Base-by-base conservation (phyloP, 768 basidiomycete species). In the Phlegmacium glaucopus region DNA sequence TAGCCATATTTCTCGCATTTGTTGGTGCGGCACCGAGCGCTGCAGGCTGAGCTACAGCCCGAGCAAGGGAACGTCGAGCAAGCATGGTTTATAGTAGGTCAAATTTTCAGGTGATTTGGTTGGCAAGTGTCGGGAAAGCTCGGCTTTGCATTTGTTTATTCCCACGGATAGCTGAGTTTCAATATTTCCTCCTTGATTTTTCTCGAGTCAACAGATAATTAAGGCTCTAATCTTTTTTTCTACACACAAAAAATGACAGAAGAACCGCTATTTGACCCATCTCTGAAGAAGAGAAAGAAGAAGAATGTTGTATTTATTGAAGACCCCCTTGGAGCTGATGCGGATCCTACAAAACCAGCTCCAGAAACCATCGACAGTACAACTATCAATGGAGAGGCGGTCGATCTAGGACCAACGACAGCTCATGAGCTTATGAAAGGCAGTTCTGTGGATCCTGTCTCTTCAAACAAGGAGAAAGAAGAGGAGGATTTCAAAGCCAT, bases 1-100 rank as follows among this genome's bases (percentile, higher is more conserved):
- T 98, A 35, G 95, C 96, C 94, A 93, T 92, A 71, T 88, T 92
- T 61, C 89, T 83, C 62, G 85, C 82, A 56, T 69, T 68, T 35
- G 64, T 59, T 56, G 80, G 76, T 46, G 73, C 71, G 50, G 72
- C 72, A 49, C 66, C 68, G 58, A 69, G 61, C 34, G 65, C 58
- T 42, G 58, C 51, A 35, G 65, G 66, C 57, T 64, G 65, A 36
- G 65, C 59, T 34, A 63, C 65, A 50, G 64, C 69, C 57, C 74
- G 72, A 52, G 67, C 62, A 47, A 75, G 61, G 44, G 70, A 66
- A 59, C 67, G 71, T 64, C 76, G 74, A 61, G 75, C 74, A 50
- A 79, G 66, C 75, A 78, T 73, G 50, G 60, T 65, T 34, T 48
- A 53, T 53, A 40, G 57, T 50, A 42, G 56, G 43, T 45, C 37